These are phyloP conservation scores for Piper betle DNA, from an alignment of 164 flowering plant species.

Conservation along the genomic window DNA sequence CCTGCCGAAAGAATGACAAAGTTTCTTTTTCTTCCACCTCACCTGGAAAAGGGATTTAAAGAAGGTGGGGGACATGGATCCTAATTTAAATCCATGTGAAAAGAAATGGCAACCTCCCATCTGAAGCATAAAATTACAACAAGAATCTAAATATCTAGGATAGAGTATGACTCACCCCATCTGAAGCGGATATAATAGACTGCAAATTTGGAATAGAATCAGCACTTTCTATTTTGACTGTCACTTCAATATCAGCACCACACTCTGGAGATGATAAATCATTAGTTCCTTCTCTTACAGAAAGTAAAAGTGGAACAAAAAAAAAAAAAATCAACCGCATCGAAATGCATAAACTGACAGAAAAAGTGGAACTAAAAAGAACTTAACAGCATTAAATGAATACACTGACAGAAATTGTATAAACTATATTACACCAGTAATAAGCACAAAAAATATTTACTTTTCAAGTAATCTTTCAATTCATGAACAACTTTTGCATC, in stretches of 20 bases:
- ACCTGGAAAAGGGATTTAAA: no score
- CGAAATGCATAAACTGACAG: no score
- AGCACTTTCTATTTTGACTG: slow-evolving; percentile 92
- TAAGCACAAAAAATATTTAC: slow-evolving; percentile 23
- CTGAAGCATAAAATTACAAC: no score
- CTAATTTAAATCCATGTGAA: no score
- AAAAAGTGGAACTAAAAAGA: neutral
- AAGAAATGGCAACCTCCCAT: no score
- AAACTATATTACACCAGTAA: slow-evolving; percentile 1
- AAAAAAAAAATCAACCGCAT: no score
- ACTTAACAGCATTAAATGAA: no score
- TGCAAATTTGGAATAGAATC: slow-evolving; percentile 92
- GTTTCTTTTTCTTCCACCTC: no score
- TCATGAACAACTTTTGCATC: slow-evolving; percentile 93
- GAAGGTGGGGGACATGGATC: no score
- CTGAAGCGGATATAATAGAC: slow-evolving; percentile 83
- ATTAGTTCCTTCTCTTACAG: neutral
- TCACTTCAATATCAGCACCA: slow-evolving; percentile 80
- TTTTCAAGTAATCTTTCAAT: slow-evolving; percentile 80
- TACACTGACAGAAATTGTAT: neutral
- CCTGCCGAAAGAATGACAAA: no score
- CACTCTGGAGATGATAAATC: slow-evolving; percentile 32
- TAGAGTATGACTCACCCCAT: slow-evolving; percentile 54
- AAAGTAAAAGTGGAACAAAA: no score
- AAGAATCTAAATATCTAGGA: no score